phyloP scores from a whole-genome alignment of 2,329 filamentous ascomycete genomes.

The Fusarium palustre region DNA sequence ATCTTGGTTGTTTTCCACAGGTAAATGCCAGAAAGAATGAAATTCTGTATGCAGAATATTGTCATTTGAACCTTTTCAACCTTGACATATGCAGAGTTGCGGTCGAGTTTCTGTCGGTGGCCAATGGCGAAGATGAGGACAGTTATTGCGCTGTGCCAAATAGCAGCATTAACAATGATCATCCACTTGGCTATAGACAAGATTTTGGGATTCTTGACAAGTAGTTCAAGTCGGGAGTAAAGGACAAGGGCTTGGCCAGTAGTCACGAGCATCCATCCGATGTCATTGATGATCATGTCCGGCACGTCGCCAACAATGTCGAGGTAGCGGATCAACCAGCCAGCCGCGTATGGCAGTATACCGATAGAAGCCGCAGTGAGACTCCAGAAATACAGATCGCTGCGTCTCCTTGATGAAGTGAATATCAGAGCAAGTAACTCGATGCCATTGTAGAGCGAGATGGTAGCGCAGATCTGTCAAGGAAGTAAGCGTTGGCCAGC shows the following conservation, averaged over 20 bases:
- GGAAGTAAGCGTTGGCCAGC: neutral
- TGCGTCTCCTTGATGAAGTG: constrained; percentile 29
- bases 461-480: constrained; percentile 23
- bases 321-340: constrained; percentile 32
- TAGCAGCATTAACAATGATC: constrained; percentile 26
- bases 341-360: constrained; percentile 28
- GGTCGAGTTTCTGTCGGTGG: constrained; percentile 12
- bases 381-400: constrained; percentile 36
- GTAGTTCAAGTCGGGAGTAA: constrained; percentile 34
- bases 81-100: constrained; percentile 5
- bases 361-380: constrained; percentile 25
- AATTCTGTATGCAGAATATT: constrained; percentile 33
- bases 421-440: constrained; percentile 35
- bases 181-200: constrained; percentile 27
- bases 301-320: constrained; percentile 18
- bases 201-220: constrained; percentile 15
- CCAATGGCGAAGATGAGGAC: constrained; percentile 25
- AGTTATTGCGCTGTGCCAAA: constrained; percentile 33
- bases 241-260: constrained; percentile 37
- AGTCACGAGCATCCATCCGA: constrained; percentile 37
- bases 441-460: constrained; percentile 35
- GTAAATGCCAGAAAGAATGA: constrained; percentile 35
- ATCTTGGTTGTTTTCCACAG: constrained; percentile 32
- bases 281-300: constrained; percentile 19
- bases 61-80: constrained; percentile 30